Evolutionary conservation across 768 basidiomycete species (phyloP), one percentile per base, ranked within the genome.

Genomic region (Trametes sanguinea): DNA sequence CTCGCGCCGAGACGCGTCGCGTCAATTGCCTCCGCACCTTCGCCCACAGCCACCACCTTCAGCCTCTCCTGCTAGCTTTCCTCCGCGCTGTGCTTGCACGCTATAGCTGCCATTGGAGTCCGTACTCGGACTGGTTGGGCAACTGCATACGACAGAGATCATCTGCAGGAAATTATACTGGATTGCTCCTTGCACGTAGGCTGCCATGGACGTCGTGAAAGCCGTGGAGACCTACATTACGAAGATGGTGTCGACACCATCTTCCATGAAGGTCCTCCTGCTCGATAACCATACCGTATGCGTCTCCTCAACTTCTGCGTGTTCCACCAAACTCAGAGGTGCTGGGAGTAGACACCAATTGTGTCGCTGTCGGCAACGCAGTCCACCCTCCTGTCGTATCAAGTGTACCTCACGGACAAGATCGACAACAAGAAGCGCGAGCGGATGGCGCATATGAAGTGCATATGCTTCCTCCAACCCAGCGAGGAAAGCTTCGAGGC

Each of bases 401-500:
- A 99, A 72, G 93, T 98, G 45, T 99, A 99, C 76, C 84, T 99
- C 55, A 99, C 96, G 4, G 97, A 99, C 78, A 84, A 95, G 57
- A 93, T 99, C 71, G 97, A 98, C 80, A 98, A 98, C 80, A 87
- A 79, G 74, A 86, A 87, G 64, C 85, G 94, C 63, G 95, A 96
- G 72, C 79, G 92, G 29, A 94, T 98, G 85, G 86, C 92, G 11
- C 96, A 99, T 72, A 90, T 99, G 84, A 96, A 95, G 76, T 98
- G 97, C 71, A 86, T 98, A 55, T 96, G 94, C 74, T 95, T 99
- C 72, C 80, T 99, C 8, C 87, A 94, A 54, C 87, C 87, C 42
- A 89, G 82, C 58, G 88, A 92, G 51, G 86, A 89, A 33, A 95
- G 92, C 71, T 78, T 99, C 39, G 86, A 87, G 57, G 90, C 89